phyloP scores from a whole-genome alignment of 2,329 filamentous ascomycete species.

The Truncatella angustata region DNA sequence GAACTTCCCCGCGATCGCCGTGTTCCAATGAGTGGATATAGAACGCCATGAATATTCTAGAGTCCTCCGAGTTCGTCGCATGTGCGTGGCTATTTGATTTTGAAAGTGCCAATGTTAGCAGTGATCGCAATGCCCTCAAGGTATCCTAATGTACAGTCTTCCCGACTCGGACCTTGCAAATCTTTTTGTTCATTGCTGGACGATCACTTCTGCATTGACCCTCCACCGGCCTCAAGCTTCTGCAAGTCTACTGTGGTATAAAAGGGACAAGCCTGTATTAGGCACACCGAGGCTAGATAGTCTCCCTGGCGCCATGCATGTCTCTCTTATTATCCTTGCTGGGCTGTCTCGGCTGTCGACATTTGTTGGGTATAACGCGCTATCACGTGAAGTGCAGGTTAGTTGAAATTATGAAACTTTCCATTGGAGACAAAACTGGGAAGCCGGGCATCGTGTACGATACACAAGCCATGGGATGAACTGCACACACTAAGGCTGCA shows the following conservation, averaged over 20 bases:
- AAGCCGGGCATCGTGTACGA: too few relatives aligned
- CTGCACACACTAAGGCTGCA: too few relatives aligned
- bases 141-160: constrained; percentile 1
- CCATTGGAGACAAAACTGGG: too few relatives aligned
- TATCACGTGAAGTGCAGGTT: too few relatives aligned
- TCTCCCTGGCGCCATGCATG: neutral
- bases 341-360: neutral
- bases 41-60: neutral
- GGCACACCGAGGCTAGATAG: neutral
- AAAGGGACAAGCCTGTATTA: neutral
- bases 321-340: neutral
- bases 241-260: constrained; percentile 7
- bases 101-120: too few relatives aligned
- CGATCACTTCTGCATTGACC: neutral
- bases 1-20: neutral
- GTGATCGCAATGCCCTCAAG: too few relatives aligned
- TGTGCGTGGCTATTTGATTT: neutral
- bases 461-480: too few relatives aligned
- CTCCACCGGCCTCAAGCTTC: too few relatives aligned
- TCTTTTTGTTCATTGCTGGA: neutral
- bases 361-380: too few relatives aligned
- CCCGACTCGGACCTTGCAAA: constrained; percentile 1
- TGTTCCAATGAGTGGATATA: neutral
- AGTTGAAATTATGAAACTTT: too few relatives aligned
- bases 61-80: neutral